These are phyloP conservation scores for Aegilops sharonensis DNA, from an alignment of 176 grass and related monocot genomes.

Conservation along the genomic window DNA sequence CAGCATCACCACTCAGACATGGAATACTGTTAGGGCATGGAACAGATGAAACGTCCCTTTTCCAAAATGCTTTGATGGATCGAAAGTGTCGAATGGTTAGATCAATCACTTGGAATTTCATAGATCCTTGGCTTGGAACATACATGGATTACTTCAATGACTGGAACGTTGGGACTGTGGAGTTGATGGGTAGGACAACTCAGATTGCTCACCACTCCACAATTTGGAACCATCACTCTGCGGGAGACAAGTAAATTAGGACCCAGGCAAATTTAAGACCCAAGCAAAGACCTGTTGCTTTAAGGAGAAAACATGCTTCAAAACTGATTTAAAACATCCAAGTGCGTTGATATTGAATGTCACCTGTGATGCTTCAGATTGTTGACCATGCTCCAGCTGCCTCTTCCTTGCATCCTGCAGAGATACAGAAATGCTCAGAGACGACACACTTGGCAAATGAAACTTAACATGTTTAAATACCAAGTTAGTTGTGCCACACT, in stretches of 20 bases:
- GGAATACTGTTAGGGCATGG: background rate
- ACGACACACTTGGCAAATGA: background rate
- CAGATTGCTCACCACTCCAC: slow-evolving; percentile 48
- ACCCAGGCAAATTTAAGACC: background rate
- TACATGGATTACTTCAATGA: slow-evolving; percentile 25
- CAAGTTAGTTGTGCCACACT: background rate
- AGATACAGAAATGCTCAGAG: slow-evolving; percentile 25
- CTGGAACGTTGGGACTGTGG: slow-evolving; percentile 46
- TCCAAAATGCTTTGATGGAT: background rate
- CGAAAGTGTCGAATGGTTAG: background rate
- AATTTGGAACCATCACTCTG: slow-evolving; percentile 52
- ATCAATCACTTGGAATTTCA: slow-evolving; percentile 5
- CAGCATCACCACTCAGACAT: background rate
- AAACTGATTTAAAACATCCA: slow-evolving; percentile 11
- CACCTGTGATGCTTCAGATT: slow-evolving; percentile 55
- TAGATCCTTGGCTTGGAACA: background rate
- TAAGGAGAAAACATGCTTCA: background rate
- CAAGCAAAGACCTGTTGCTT: background rate
- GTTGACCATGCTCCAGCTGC: slow-evolving; percentile 41
- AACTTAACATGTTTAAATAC: background rate
- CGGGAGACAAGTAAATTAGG: slow-evolving; percentile 27
- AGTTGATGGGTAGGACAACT: slow-evolving; percentile 46
- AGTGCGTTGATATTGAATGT: background rate
- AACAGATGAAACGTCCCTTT: background rate
- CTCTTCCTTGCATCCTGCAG: slow-evolving; percentile 35